phyloP scores from a whole-genome alignment of 2,329 filamentous ascomycete genomes.

The Fusarium tjaetaba region DNA sequence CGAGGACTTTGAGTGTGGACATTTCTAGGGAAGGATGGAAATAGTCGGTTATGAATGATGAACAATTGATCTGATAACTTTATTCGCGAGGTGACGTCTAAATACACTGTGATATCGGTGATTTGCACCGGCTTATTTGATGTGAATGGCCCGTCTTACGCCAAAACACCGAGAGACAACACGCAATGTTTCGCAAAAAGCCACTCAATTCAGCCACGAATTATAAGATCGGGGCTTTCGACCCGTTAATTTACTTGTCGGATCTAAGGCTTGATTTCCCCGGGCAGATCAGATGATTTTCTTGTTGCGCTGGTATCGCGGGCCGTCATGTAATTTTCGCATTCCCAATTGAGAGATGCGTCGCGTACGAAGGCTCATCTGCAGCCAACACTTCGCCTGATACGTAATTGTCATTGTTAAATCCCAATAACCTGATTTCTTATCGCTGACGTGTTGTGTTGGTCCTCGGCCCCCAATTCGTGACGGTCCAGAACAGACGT shows the following conservation, averaged over 20 bases:
- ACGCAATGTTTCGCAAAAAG: neutral
- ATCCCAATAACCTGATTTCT: neutral
- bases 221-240: no score
- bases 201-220: neutral
- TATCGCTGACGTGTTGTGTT: neutral
- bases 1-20: constrained; percentile 18
- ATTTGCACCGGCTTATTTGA: neutral
- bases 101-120: neutral
- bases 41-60: neutral
- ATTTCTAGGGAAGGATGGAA: neutral
- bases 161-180: neutral
- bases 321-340: neutral
- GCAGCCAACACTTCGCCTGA: neutral
- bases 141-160: neutral
- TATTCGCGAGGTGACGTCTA: neutral
- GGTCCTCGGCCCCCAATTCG: neutral
- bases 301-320: neutral
- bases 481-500: neutral
- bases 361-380: neutral
- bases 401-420: neutral
- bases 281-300: neutral
- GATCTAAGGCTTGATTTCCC: neutral
- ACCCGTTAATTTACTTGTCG: neutral
- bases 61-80: neutral
- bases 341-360: neutral